Evolutionary conservation across 2,329 filamentous ascomycete species (phyloP), one percentile per base, ranked within the genome.

Genomic region (Fusarium veterinarium): DNA sequence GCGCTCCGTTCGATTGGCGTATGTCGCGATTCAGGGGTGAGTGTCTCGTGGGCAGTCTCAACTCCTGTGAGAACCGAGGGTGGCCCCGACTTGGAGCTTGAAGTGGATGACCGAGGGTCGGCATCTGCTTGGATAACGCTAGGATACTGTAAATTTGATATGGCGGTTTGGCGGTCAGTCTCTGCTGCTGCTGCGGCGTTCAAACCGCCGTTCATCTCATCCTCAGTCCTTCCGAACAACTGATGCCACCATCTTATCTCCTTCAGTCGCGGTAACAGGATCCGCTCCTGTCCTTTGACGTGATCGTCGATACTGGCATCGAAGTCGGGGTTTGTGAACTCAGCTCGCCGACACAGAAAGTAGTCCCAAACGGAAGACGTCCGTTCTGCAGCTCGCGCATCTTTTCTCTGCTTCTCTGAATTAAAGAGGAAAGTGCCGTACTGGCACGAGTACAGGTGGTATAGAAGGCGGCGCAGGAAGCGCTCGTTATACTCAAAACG

Each of bases 401-500:
- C 92, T 20, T 90, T 85, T 7, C 96, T 91, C 77, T 97, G 93
- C 78, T 95, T 96, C 81, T 99, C 96, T 62, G 91, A 97, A 83
- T 99, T 98, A 82, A 93, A 97, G 9, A 99, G 86, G 80, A 99
- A 99, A 0, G 95, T 98, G 49, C 96, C 96, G 72, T 98, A 99
- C 80, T 99, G 96, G 74, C 95, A 97, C 1, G 95, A 95, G 79
- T 98, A 95, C 3, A 97, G 88, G 80, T 99, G 96, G 79, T 98
- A 99, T 4, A 98, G 86, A 6, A 99, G 85, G 25, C 96, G 91
- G 31, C 94, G 89, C 11, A 99, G 84, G 81, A 99, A 98, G 8
- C 95, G 91, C 80, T 98, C 96, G 75, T 97, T 98, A 83, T 95
- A 99, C 80, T 99, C 95, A 79, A 99, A 99, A 0, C 95, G 92